Conservation (phyloP, 1,284 basidiomycete genomes). For the Ceratobasidium sp. region DNA sequence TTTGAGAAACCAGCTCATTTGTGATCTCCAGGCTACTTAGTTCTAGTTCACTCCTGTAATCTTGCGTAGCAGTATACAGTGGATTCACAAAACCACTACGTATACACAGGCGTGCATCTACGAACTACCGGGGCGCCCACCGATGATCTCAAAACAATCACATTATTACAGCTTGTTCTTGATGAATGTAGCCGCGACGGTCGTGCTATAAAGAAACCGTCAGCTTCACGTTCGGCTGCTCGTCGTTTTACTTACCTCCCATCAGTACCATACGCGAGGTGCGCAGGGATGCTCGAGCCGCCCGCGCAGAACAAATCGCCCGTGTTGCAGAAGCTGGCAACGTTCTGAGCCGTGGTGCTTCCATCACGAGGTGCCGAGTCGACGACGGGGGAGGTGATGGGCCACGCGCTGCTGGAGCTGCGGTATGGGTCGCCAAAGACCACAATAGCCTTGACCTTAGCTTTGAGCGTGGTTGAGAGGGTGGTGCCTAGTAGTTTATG, state of each 20-base stretch:
- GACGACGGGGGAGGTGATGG: conserved; percentile 26
- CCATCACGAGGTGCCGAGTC: conserved; percentile 24
- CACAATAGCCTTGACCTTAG: conserved; percentile 22
- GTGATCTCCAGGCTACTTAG: no score
- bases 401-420: conserved; percentile 21
- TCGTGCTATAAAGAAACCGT: background rate
- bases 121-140: no score
- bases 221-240: background rate
- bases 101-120: no score
- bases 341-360: conserved; percentile 21
- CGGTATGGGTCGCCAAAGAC: conserved; percentile 36
- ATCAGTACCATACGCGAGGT: conserved; percentile 29
- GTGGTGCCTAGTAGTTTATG: background rate
- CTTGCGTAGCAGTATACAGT: no score
- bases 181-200: conserved; percentile 19
- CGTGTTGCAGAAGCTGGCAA: conserved; percentile 26
- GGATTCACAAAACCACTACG: no score
- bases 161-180: background rate
- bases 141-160: no score
- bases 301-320: conserved; percentile 31
- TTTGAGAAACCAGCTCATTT: no score
- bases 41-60: no score
- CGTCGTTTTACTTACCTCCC: conserved; percentile 13
- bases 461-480: conserved; percentile 22
- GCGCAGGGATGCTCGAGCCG: conserved; percentile 11